Conservation (phyloP, 2,329 filamentous ascomycete species). For the Aspergillus sojae region DNA sequence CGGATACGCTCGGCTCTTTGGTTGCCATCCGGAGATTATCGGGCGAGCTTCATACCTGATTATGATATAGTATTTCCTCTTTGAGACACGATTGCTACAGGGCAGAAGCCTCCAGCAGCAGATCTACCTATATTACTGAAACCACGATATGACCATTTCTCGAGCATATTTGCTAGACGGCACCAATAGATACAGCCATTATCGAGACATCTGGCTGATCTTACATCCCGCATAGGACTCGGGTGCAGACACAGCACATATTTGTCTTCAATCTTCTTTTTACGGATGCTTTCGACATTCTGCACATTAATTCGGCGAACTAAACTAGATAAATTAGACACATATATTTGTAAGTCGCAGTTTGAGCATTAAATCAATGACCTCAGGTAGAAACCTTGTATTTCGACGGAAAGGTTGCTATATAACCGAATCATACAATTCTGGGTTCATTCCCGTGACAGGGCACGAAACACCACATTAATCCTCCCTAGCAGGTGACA, state of each 20-base stretch:
- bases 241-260: background rate
- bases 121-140: fast-evolving
- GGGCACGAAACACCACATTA: background rate
- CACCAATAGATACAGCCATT: fast-evolving
- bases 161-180: background rate
- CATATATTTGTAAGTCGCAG: background rate
- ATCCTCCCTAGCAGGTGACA: background rate
- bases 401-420: background rate
- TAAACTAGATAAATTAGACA: background rate
- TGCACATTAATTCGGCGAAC: background rate
- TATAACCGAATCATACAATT: background rate
- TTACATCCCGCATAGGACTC: background rate
- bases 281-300: background rate
- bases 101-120: background rate
- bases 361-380: background rate
- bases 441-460: background rate
- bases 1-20: background rate
- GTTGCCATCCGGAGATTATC: background rate
- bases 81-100: background rate
- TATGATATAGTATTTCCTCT: background rate
- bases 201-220: background rate
- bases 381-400: fast-evolving
- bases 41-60: background rate
- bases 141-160: background rate
- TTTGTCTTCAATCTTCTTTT: background rate